Base-by-base conservation (phyloP, 2,329 filamentous ascomycete genomes). In the Diaporthe longicolla region DNA sequence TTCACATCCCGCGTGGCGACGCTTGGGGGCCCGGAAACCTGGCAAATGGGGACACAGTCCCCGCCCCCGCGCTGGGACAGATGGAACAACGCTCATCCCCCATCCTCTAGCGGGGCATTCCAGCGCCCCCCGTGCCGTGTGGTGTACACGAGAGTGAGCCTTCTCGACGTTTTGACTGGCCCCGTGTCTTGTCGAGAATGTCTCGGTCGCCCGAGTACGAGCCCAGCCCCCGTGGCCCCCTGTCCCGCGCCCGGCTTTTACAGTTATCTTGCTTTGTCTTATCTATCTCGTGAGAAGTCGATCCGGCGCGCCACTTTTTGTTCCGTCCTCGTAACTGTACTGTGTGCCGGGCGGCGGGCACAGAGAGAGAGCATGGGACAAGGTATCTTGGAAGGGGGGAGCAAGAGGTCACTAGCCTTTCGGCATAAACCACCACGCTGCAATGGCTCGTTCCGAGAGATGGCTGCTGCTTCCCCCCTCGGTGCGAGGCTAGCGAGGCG, bases 401-500 rank as follows among this genome's bases (percentile, higher is more conserved):
- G 11, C 17, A 59, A n/a, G 11, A 58, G 8, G 29, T 37, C 43
- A 45, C 35, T 66, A 66, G 61, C 61, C 61, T 45, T 48, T 58
- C 68, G 68, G 68, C 54, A 58, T 57, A 45, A 58, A 70, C 50
- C 52, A 70, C 54, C 37, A 58, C 54, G 11, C 54, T 70, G 68
- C 68, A 58, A 70, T 58, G 68, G 52, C 7, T 70, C 68, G 54
- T 58, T 70, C 68, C 54, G 68, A 70, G 68, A 48, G 24, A 35
- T 70, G 55, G 52, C 37, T 40, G 37, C 37, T 40, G 29, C 26
- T 29, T 11, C 19, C 26, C 54, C 26, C 54, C 24, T 57, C 50
- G 26, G 43, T 48, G 37, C 40, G 43, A 52, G 43, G 45, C 40
- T 48, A 52, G 61, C 43, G 40, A 11, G 61, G 61, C 26, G 26